Evolutionary conservation across 2,329 filamentous ascomycete genomes (phyloP).

Genomic region (Byssochlamys sp.): DNA sequence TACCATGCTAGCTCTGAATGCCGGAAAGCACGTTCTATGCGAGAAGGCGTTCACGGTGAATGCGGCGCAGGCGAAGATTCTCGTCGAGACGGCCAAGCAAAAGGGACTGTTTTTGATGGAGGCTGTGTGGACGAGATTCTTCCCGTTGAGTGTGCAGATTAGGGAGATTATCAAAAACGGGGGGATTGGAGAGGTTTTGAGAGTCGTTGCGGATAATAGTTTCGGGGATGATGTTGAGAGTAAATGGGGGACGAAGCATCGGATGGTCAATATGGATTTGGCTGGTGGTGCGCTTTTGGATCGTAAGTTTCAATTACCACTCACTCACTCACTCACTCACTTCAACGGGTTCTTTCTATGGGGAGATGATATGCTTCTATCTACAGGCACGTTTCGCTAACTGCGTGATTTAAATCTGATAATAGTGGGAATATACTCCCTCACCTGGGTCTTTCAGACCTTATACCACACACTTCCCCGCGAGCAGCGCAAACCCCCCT

Average conservation of each 20-base stretch:
- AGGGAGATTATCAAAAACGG: constrained; percentile 47
- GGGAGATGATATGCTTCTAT: background rate
- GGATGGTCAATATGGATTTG: constrained; percentile 74
- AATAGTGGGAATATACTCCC: constrained; percentile 67
- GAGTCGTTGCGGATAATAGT: constrained; percentile 52
- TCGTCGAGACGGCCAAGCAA: constrained; percentile 60
- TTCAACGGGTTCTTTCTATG: no score
- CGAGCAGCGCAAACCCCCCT: constrained; percentile 54
- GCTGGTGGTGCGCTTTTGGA: constrained; percentile 77
- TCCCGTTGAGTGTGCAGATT: constrained; percentile 70
- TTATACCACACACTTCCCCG: constrained; percentile 69
- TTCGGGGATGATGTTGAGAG: constrained; percentile 54
- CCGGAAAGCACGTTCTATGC: constrained; percentile 79
- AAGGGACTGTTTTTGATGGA: constrained; percentile 75
- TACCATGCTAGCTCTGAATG: constrained; percentile 69
- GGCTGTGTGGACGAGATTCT: constrained; percentile 82
- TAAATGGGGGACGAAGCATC: constrained; percentile 52
- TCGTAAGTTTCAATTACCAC: constrained; percentile 26
- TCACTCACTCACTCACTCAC: no score
- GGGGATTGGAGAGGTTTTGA: constrained; percentile 49
- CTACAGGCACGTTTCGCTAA: background rate
- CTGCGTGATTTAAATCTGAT: background rate
- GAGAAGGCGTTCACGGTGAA: constrained; percentile 87
- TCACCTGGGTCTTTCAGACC: constrained; percentile 86
- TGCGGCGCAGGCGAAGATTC: constrained; percentile 61